Conservation (phyloP, 164 flowering plant genomes). For the Aristolochia contorta region DNA sequence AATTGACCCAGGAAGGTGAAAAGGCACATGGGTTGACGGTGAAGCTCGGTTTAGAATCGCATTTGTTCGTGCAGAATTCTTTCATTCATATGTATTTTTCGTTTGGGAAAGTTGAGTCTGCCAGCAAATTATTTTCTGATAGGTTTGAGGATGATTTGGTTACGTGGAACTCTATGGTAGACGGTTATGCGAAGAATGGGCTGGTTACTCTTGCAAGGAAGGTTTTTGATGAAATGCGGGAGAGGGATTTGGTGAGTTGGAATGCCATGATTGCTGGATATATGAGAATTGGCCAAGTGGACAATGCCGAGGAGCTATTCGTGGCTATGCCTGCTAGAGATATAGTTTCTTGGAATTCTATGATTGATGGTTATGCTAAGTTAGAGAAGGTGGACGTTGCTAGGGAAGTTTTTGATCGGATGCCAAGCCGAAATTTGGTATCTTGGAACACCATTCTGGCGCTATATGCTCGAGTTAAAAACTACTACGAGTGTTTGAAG, state of each 20-base stretch:
- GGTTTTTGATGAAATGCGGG: conserved; percentile 41
- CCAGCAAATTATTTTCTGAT: conserved; percentile 37
- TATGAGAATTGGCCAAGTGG: conserved; percentile 29
- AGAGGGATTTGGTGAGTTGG: conserved; percentile 46
- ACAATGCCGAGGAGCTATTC: conserved; percentile 33
- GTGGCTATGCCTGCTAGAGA: conserved; percentile 29
- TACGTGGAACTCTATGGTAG: conserved; percentile 53
- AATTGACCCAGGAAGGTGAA: conserved; percentile 36
- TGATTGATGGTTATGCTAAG: conserved; percentile 61
- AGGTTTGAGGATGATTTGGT: conserved; percentile 35
- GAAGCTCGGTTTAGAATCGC: conserved; percentile 40
- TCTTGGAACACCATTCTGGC: conserved; percentile 63
- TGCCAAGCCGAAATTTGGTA: conserved; percentile 37
- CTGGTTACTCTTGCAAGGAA: conserved; percentile 29
- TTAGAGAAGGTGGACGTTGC: conserved; percentile 24
- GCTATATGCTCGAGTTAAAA: conserved; percentile 27
- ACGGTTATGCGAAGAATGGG: conserved; percentile 57
- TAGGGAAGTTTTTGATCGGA: conserved; percentile 32
- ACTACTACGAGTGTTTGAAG: conserved; percentile 34
- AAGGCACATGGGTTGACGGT: conserved; percentile 31
- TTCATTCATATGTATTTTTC: conserved; percentile 50
- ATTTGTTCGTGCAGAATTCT: conserved; percentile 52
- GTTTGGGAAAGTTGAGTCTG: conserved; percentile 26
- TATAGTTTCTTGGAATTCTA: conserved; percentile 53
- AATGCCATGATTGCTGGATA: conserved; percentile 44